phyloP scores from a whole-genome alignment of 345 rosid species.

The Salix udensis region DNA sequence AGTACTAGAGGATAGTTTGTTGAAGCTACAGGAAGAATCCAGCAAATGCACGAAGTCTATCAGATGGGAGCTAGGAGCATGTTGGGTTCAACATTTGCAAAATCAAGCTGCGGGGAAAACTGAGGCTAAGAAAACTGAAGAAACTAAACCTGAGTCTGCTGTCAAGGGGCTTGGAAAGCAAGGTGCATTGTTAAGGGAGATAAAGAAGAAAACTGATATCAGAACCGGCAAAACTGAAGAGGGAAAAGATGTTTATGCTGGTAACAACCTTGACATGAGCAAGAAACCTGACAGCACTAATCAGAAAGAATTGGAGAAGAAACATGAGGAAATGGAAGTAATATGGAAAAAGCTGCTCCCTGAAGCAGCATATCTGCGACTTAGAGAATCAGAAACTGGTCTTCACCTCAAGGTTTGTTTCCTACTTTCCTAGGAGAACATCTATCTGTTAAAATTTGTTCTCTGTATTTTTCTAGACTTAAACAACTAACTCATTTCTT shows the following conservation, averaged over 20 bases:
- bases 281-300: conserved; percentile 44
- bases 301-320: conserved; percentile 59
- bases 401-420: conserved; percentile 35
- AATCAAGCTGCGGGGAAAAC: conserved; percentile 54
- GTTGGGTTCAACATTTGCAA: conserved; percentile 38
- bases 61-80: conserved; percentile 37
- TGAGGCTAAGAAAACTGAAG: conserved; percentile 68
- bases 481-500: neutral
- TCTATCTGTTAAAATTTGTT: conserved; percentile 9
- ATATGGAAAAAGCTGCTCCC: conserved; percentile 41
- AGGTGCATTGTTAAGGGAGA: conserved; percentile 82
- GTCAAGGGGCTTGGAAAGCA: conserved; percentile 98
- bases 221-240: conserved; percentile 58
- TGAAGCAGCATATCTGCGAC: conserved; percentile 30
- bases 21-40: conserved; percentile 29
- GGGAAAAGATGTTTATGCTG: conserved; percentile 47
- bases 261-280: conserved; percentile 33
- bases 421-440: conserved; percentile 6
- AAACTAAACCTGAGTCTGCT: conserved; percentile 67
- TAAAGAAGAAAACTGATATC: conserved; percentile 75
- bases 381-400: conserved; percentile 38
- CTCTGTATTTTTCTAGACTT: neutral
- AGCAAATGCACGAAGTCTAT: conserved; percentile 14
- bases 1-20: conserved; percentile 50
- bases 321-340: conserved; percentile 54